A percentile compares a stretch with the other conserved stretches of the same genome.
Evolutionary conservation across 257 asterid species (phyloP).

Genomic region (Echites panduratus): DNA sequence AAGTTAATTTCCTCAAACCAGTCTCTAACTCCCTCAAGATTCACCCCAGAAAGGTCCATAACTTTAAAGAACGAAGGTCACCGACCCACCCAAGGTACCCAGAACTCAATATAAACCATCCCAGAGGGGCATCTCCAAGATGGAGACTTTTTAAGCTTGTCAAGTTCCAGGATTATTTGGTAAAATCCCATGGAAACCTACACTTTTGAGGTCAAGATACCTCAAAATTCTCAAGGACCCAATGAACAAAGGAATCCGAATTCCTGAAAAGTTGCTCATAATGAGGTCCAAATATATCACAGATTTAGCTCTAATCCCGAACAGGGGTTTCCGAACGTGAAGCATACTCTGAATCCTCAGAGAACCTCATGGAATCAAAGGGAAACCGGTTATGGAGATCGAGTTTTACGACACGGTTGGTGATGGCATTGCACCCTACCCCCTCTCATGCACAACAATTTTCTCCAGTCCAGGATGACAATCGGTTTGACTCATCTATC

Average conservation of each 20-base stretch:
- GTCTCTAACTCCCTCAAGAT: background rate
- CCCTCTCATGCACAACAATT: conserved; percentile 23
- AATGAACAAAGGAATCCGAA: conserved; percentile 16
- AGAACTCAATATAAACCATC: background rate
- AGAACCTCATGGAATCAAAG: background rate
- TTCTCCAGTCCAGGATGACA: conserved; percentile 17
- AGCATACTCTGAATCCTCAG: background rate
- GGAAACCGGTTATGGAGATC: conserved; percentile 9
- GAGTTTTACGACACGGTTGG: conserved; percentile 12
- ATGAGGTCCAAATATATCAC: conserved; percentile 23
- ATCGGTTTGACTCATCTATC: conserved; percentile 15
- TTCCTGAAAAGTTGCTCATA: conserved; percentile 18
- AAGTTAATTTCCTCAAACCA: conserved; percentile 18
- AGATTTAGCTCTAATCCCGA: conserved; percentile 23
- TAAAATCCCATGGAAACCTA: conserved; percentile 3
- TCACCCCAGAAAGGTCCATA: conserved; percentile 10
- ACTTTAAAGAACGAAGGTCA: conserved; percentile 11
- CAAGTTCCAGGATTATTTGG: conserved; percentile 20
- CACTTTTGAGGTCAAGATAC: conserved; percentile 5
- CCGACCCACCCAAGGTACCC: conserved; percentile 13
- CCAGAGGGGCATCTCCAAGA: conserved; percentile 8
- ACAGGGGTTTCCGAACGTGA: background rate
- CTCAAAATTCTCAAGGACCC: conserved; percentile 17
- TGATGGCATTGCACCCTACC: conserved; percentile 5
- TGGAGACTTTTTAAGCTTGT: conserved; percentile 11